Conservation (phyloP, 1,139 yeast species). For the Hanseniaspora uvarum region DNA sequence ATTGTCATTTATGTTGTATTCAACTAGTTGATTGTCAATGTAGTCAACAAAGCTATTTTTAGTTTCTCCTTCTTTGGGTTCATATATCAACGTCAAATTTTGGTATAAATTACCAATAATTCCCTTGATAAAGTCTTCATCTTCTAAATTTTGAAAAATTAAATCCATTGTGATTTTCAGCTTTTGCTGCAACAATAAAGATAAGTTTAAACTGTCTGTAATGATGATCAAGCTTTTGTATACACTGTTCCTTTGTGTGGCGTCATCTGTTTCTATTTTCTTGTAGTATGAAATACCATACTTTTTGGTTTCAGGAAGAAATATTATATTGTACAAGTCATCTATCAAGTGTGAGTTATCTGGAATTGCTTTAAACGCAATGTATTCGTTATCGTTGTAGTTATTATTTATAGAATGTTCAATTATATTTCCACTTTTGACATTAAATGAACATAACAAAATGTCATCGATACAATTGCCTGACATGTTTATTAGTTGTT, state of each 20-base stretch:
- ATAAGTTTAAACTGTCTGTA: slow-evolving; percentile 7
- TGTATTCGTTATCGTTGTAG: neutral
- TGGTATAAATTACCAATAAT: neutral
- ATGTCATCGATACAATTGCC: slow-evolving; percentile 7
- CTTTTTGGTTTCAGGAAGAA: neutral
- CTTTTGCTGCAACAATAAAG: slow-evolving; percentile 2
- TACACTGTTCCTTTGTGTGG: slow-evolving; percentile 6
- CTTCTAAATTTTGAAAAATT: neutral
- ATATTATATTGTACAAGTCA: slow-evolving; percentile 8
- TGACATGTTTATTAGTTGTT: neutral
- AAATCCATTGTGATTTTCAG: slow-evolving; percentile 14
- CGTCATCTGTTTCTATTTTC: slow-evolving; percentile 4
- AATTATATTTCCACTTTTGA: slow-evolving; percentile 13
- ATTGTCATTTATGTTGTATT: slow-evolving; percentile 2
- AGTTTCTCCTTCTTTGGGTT: neutral
- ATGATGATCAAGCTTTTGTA: slow-evolving; percentile 10
- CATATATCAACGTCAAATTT: neutral
- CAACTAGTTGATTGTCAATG: slow-evolving; percentile 10
- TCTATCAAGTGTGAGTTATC: slow-evolving; percentile 12
- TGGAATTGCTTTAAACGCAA: slow-evolving; percentile 13
- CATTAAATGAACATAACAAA: slow-evolving; percentile 12
- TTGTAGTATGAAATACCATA: slow-evolving; percentile 14
- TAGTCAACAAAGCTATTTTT: slow-evolving; percentile 9
- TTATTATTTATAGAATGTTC: slow-evolving; percentile 9
- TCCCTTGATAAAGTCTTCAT: neutral